Conservation (phyloP, 2,329 filamentous ascomycete genomes). For the Diaporthe ampelina region DNA sequence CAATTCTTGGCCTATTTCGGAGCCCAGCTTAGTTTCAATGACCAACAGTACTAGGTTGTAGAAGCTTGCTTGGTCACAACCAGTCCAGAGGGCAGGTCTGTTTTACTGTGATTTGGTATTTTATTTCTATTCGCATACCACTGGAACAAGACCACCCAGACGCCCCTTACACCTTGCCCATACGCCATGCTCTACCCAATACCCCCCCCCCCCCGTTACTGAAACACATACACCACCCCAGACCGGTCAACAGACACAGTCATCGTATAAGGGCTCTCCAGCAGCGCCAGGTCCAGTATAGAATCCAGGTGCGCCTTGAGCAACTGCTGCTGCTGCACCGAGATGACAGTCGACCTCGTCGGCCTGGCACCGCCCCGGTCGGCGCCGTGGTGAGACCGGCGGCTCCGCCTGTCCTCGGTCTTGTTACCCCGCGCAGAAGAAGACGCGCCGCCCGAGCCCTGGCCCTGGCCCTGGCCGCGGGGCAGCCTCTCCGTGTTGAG, state of each 20-base stretch:
- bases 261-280: slow-evolving; percentile 94
- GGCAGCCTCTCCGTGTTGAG: slow-evolving; percentile 76
- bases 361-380: slow-evolving; percentile 55
- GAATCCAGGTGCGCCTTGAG: slow-evolving; percentile 89
- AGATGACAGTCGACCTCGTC: slow-evolving; percentile 86
- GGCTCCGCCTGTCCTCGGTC: slow-evolving; percentile 37
- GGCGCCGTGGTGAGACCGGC: slow-evolving; percentile 32
- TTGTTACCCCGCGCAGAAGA: slow-evolving; percentile 43
- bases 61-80: no score
- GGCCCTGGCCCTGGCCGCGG: slow-evolving; percentile 43
- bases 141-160: not conserved
- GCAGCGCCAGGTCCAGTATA: slow-evolving; percentile 87
- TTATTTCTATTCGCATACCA: slow-evolving; percentile 4
- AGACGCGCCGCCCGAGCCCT: slow-evolving; percentile 45
- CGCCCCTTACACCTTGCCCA: not conserved
- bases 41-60: no score
- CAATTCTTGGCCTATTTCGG: no score
- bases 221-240: slow-evolving; percentile 89
- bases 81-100: not conserved
- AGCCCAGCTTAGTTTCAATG: no score
- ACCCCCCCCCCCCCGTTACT: slow-evolving; percentile 52
- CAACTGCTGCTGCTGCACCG: slow-evolving; percentile 87
- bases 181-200: slow-evolving; percentile 5
- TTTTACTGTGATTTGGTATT: not conserved
- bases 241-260: slow-evolving; percentile 90